Evolutionary conservation across 257 asterid genomes (phyloP).

Genomic region (Cordia subcordata): DNA sequence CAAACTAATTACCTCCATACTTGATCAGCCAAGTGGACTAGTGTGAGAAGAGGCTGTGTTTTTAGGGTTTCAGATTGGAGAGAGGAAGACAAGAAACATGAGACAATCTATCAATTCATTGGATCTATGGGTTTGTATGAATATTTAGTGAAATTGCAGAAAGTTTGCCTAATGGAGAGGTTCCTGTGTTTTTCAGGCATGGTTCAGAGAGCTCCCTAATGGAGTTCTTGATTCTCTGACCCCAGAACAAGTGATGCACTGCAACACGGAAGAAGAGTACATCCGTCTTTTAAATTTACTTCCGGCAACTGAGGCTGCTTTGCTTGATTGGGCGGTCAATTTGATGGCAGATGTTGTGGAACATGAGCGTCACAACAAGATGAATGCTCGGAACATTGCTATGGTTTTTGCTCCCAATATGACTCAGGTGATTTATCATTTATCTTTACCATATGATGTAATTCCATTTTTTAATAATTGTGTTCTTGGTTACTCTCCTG

Average conservation of each 20-base stretch:
- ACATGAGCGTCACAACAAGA: slow-evolving; percentile 58
- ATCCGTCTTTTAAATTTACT: slow-evolving; percentile 45
- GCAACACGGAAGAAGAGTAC: slow-evolving; percentile 85
- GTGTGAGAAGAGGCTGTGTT: too few species aligned
- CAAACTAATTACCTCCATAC: too few species aligned
- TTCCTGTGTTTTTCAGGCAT: slow-evolving; percentile 45
- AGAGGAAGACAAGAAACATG: too few species aligned
- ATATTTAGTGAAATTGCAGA: background rate
- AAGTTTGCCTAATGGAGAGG: background rate
- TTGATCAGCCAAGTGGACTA: too few species aligned
- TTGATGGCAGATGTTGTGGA: slow-evolving; percentile 75
- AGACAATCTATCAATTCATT: too few species aligned
- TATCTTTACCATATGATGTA: background rate
- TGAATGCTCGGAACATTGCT: slow-evolving; percentile 83
- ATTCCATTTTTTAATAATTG: background rate
- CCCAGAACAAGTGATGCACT: slow-evolving; percentile 75
- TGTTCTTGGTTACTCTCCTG: background rate
- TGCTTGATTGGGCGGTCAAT: slow-evolving; percentile 80
- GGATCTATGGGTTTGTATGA: too few species aligned
- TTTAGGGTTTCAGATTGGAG: too few species aligned
- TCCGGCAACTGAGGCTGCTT: slow-evolving; percentile 58
- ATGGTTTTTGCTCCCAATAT: slow-evolving; percentile 95
- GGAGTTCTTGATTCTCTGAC: slow-evolving; percentile 73
- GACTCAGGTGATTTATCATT: slow-evolving; percentile 54
- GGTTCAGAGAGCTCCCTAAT: slow-evolving; percentile 84